Base-by-base conservation (phyloP, 805 yeast genomes). In the Zygotorulaspora sp. region DNA sequence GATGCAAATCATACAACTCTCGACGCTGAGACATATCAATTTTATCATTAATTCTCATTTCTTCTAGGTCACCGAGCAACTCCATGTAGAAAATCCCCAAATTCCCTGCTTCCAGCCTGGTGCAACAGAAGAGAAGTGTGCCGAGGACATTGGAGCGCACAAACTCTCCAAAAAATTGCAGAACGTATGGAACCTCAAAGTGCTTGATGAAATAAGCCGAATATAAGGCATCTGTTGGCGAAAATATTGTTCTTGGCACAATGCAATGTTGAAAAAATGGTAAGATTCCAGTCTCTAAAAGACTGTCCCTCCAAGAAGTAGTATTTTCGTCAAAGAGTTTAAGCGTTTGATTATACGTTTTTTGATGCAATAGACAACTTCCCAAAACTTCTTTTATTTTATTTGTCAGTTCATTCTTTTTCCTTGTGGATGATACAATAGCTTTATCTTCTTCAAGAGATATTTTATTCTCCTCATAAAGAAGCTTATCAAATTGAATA, bases 171-270 rank as follows among this genome's bases (percentile, higher is more conserved):
- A 75, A 53, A 2, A 74, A 45, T 5, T 44, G 43, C 16, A 73
- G 42, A 3, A 78, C 57, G 30, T 66, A 66, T 14, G 71, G 69
- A 0, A 58, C 44, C 0, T 62, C 55, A 38, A 79, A 76, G 13
- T 78, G 49, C 30, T 68, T 62, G 40, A 76, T 70, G 52, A 88
- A 85, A 38, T 70, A 67, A 0, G 83, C 76, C 23, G 78, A 61
- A 54, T 65, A 89, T 0, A 83, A 67, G 0, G 96, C 95, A 63
- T 88, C 97, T 45, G 80, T 74, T 0, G 94, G 78, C 0, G 96
- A 84, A 46, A 82, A 87, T 2, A 82, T 58, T 3, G 80, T 71
- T 47, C 97, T 68, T 8, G 96, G 96, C 9, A 88, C 59, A 5
- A 86, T 49, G 58, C 96, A 86, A 36, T 61, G 57, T 43, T 80